Base-by-base conservation (phyloP, 2,329 filamentous ascomycete genomes). In the Aspergillus versicolor region DNA sequence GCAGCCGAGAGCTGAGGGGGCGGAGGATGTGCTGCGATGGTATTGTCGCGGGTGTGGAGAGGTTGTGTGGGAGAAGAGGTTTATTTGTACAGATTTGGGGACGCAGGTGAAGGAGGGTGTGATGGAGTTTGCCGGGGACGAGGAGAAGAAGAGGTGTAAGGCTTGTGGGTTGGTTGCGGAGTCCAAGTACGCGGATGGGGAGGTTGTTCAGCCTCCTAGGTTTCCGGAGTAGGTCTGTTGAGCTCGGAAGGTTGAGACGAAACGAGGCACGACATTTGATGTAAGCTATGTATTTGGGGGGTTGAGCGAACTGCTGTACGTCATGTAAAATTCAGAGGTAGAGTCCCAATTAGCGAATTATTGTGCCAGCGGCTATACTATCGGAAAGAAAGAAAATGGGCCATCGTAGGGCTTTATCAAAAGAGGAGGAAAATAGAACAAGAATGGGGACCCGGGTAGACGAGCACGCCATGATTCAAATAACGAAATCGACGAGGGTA, bases 101-200 rank as follows among this genome's bases (percentile, higher is more conserved):
- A 93, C 89, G 22, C 94, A 97, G 84, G 93, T 99, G 70, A 97
- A 97, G 81, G 85, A 85, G 52, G 92, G 90, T 7, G 93, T 97
- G 38, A 86, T 96, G 75, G 82, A 80, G 19, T 97, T 97, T 75
- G 88, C 87, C 74, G 82, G 73, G 1, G 85, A 89, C 69, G 82
- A 86, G 56, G 80, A 84, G 58, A 85, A 84, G 75, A 85, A 93
- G 72, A 92, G 77, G 57, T 99, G 94, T 75, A 80, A 81, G 64
- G 82, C 80, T 30, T 99, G 94, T 75, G 92, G 92, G 21, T 79
- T 80, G 56, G 65, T 96, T 65, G 91, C 91, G 27, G 86, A 91
- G 11, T 67, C 67, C 0, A 75, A 61, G 59, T 77, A 70, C 54
- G 67, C 60, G 30, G 72, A 74, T 37, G 77, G 76, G 1, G 75